phyloP scores from a whole-genome alignment of 495 filamentous ascomycete genomes.

The Penicillium macrosclerotiorum region DNA sequence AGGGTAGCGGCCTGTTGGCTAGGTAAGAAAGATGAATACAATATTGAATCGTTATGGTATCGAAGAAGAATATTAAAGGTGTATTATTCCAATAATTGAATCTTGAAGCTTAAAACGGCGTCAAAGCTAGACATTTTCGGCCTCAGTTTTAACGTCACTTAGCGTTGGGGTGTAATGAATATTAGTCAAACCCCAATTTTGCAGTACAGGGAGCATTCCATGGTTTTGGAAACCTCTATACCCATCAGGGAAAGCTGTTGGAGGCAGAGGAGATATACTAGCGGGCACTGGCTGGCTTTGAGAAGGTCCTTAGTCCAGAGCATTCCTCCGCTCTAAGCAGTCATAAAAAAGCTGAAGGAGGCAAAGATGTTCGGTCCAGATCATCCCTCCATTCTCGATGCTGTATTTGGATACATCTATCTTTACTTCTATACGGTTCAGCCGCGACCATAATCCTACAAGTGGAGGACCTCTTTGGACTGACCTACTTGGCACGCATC shows the following conservation, averaged over 20 bases:
- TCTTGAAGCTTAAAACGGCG: too few species aligned
- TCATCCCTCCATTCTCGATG: constrained; percentile 32
- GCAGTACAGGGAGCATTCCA: constrained; percentile 28
- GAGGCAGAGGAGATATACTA: constrained; percentile 37
- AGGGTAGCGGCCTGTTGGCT: too few species aligned
- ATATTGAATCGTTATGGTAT: too few species aligned
- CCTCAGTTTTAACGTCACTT: constrained; percentile 5
- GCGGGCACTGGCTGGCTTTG: constrained; percentile 22
- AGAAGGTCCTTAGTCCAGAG: constrained; percentile 31
- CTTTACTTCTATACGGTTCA: too few species aligned
- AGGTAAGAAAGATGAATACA: too few species aligned
- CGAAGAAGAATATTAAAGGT: too few species aligned
- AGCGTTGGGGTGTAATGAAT: constrained; percentile 6
- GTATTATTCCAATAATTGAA: too few species aligned
- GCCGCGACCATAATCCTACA: too few species aligned
- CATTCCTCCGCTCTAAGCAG: constrained; percentile 27
- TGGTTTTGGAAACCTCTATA: constrained; percentile 12
- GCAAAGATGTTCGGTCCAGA: constrained; percentile 35
- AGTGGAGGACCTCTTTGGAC: too few species aligned
- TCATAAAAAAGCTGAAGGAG: constrained; percentile 36
- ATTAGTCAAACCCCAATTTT: too few species aligned
- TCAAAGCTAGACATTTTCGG: constrained; percentile 1
- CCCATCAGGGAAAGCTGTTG: constrained; percentile 26
- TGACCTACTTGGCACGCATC: too few species aligned
- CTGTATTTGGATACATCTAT: too few species aligned